A percentile compares a stretch with the other conserved stretches of the same genome.
phyloP scores from a whole-genome alignment of 148 eudicot genomes.

The Chenopodium suecicum region DNA sequence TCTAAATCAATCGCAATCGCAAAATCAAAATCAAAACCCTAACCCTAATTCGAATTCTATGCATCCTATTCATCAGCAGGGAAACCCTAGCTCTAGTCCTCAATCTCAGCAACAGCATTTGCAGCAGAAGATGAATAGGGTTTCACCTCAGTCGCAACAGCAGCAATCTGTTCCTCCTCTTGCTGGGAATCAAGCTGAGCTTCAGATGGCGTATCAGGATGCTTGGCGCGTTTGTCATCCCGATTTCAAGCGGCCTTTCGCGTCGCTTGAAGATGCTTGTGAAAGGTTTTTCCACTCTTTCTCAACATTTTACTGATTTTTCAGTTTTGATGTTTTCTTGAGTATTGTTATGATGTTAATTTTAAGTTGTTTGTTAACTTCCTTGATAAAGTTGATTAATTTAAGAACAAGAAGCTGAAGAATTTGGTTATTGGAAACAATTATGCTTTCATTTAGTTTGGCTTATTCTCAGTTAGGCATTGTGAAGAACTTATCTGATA shows the following conservation, averaged over 20 bases:
- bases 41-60: constrained; percentile 22
- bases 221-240: constrained; percentile 96
- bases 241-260: constrained; percentile 74
- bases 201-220: constrained; percentile 91
- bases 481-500: neutral
- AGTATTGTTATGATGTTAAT: neutral
- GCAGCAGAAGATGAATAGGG: constrained; percentile 30
- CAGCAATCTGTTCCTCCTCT: constrained; percentile 17
- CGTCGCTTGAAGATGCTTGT: constrained; percentile 92
- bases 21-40: constrained; percentile 23
- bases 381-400: neutral
- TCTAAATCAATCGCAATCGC: neutral
- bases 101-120: constrained; percentile 30
- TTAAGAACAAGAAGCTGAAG: neutral
- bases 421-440: neutral
- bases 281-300: constrained; percentile 50
- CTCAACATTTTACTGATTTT: neutral
- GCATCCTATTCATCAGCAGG: neutral
- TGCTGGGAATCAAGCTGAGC: constrained; percentile 50
- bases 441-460: neutral
- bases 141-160: constrained; percentile 2
- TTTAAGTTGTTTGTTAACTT: too few species aligned
- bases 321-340: neutral
- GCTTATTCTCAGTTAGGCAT: neutral
- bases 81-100: constrained; percentile 35